Evolutionary conservation across 352 stramenopile species (phyloP), one percentile per base, ranked within the genome.

Genomic region (Thraustotheca clavata): DNA sequence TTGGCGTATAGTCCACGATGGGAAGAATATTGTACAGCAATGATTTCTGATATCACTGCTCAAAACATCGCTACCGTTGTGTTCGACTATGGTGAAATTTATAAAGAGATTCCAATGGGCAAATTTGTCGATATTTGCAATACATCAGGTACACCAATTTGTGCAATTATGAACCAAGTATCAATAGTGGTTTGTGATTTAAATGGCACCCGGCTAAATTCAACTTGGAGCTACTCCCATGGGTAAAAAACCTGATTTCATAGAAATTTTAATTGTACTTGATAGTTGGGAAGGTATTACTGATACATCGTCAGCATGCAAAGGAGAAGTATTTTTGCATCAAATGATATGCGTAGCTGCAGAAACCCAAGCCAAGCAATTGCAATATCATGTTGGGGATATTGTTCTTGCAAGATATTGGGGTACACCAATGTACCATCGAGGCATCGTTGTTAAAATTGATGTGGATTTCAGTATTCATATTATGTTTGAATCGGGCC

Each of bases 41-140:
- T 16, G 16, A 31, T 63, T 1, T 26, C 20, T 4, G 55, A 46
- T 16, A 34, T 59, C 18, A 34, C 31, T 20, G 35, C 8, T n/a
- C 43, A 52, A 52, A 2, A 31, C 9, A 3, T 9, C 34, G 29
- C 12, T 1, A 50, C 55, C 18, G 34, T 63, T 8, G 55, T 63
- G 2, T 63, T 50, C 52, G 55, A 63, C 34, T 63, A 63, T 27
- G 55, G 55, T 20, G 55, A 63, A 52, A 63, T 22, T 8, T 27
- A 36, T 27, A 18, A 59, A 9, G 38, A 20, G 6, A 33, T 63
- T 2, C 55, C 55, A 4, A 20, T 49, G 7, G 32, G 14, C 22
- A 38, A 52, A n/a, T 22, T 63, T 6, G n/a, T 22, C 18, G 20
- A 46, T 5, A 8, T 63, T 7, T 8, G 16, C n/a, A 26, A 63